Evolutionary conservation across 169 alveolate genomes (phyloP).

Genomic region (Fabrea salina): DNA sequence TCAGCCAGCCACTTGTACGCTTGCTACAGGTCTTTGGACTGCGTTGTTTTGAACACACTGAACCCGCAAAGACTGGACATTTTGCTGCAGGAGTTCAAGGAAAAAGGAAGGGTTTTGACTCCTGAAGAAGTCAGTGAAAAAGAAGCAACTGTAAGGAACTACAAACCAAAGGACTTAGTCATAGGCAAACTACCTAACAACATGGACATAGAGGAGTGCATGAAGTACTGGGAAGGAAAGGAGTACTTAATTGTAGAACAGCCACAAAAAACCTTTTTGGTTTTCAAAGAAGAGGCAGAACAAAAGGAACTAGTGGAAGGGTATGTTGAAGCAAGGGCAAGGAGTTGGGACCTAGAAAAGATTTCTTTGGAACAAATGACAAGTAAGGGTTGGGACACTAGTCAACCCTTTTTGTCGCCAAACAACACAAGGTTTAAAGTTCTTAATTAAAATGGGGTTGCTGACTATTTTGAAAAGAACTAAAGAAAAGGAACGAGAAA

Average conservation of each 20-base stretch:
- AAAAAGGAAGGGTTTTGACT: neutral
- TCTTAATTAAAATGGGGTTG: slow-evolving; percentile 90
- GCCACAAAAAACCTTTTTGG: neutral
- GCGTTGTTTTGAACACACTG: neutral
- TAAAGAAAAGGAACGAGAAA: slow-evolving; percentile 91
- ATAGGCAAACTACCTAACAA: neutral
- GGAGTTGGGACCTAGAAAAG: neutral
- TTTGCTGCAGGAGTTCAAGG: neutral
- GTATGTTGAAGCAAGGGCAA: neutral
- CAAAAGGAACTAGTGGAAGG: neutral
- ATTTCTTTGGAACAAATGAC: neutral
- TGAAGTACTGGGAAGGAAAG: neutral
- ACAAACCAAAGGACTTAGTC: neutral
- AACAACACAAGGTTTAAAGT: neutral
- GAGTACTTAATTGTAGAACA: neutral
- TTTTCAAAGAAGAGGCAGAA: neutral
- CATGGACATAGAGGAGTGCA: neutral
- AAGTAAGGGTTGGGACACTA: neutral
- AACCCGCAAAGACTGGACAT: slow-evolving; percentile 17
- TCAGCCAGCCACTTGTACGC: neutral
- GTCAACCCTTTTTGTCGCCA: neutral
- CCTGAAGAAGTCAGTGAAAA: neutral
- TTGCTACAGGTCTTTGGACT: neutral
- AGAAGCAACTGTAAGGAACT: neutral
- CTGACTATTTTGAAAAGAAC: slow-evolving; percentile 89